A percentile compares a stretch with the other conserved stretches of the same genome.
Evolutionary conservation across 495 filamentous ascomycete species (phyloP).

Genomic region (Usnea hakonensis): DNA sequence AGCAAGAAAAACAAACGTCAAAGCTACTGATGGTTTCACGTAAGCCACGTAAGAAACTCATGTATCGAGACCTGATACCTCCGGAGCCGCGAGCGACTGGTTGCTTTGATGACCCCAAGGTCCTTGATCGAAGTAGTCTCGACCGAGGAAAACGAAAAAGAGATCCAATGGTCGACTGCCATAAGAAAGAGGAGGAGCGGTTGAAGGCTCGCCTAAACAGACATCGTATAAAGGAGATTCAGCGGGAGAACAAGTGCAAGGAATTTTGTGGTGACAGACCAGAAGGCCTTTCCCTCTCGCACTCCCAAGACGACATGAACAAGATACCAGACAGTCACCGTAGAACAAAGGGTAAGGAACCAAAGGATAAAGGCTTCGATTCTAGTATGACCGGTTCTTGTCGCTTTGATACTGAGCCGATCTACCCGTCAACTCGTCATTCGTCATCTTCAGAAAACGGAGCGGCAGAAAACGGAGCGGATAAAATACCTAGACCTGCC

Average conservation of each 20-base stretch:
- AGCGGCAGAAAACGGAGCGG: no score
- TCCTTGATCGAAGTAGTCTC: background rate
- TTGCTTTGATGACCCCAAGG: background rate
- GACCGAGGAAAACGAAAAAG: background rate
- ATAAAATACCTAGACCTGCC: conserved; percentile 1
- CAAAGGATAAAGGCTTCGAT: background rate
- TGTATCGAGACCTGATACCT: conserved; percentile 40
- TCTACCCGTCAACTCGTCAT: background rate
- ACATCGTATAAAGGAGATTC: background rate
- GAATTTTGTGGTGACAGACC: background rate
- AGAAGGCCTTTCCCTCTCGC: background rate
- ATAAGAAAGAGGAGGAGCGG: conserved; percentile 8
- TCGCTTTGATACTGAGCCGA: background rate
- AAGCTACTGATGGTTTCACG: conserved; percentile 31
- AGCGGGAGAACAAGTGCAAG: background rate
- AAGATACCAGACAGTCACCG: background rate
- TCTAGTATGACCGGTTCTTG: background rate
- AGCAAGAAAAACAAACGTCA: background rate
- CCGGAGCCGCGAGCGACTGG: background rate
- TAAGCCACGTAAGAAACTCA: conserved; percentile 41
- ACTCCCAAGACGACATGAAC: conserved; percentile 4
- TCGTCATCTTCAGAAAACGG: background rate
- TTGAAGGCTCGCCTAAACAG: conserved; percentile 10
- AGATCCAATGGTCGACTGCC: conserved; percentile 1
- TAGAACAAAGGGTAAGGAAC: background rate